A percentile compares a stretch with the other conserved stretches of the same genome.
Evolutionary conservation across 331 rosid genomes (phyloP).

Genomic region (Telfairia occidentalis): DNA sequence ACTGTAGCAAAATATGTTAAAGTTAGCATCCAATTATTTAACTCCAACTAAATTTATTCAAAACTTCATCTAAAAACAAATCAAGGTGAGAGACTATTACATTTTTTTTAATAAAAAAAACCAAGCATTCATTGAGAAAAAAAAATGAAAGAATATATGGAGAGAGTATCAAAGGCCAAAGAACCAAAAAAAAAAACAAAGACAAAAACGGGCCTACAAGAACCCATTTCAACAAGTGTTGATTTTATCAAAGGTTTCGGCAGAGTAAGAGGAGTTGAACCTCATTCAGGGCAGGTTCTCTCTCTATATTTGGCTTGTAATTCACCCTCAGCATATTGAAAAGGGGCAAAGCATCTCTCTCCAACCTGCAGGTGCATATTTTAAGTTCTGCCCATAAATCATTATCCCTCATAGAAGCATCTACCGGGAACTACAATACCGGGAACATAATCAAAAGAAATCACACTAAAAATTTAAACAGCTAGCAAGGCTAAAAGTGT

Average conservation of each 20-base stretch:
- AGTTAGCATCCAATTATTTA: constrained; percentile 18
- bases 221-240: background rate
- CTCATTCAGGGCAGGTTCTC: constrained; percentile 83
- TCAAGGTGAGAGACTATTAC: background rate
- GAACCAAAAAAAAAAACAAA: no score
- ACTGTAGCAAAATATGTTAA: constrained; percentile 33
- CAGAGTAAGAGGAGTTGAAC: constrained; percentile 23
- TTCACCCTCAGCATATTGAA: constrained; percentile 58
- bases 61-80: background rate
- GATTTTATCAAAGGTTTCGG: background rate
- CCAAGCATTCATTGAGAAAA: no score
- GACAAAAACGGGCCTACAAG: no score
- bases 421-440: background rate
- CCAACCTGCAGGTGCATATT: constrained; percentile 45
- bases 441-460: background rate
- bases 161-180: no score
- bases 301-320: constrained; percentile 55
- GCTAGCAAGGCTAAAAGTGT: background rate
- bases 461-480: no score
- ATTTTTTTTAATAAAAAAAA: no score
- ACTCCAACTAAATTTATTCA: background rate
- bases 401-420: background rate
- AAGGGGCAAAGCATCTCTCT: constrained; percentile 82
- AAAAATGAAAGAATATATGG: no score
- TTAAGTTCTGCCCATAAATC: background rate